Evolutionary conservation across 2,329 filamentous ascomycete species (phyloP).

Genomic region (Neofusicoccum cordaticola): DNA sequence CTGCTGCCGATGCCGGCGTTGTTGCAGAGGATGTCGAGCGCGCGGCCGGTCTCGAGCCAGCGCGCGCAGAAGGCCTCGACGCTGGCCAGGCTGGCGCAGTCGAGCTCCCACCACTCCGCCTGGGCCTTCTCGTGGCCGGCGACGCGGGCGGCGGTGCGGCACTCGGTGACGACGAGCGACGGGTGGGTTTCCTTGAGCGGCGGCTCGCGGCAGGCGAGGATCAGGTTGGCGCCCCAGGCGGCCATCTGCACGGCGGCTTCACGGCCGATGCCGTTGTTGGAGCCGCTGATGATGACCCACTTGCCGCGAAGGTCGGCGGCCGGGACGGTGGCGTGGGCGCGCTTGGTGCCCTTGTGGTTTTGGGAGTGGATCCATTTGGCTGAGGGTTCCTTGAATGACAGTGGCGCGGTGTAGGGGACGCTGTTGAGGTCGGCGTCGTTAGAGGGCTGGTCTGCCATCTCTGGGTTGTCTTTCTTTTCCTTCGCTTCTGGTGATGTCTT

Average conservation of each 20-base stretch:
- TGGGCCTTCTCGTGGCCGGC: conserved; percentile 5
- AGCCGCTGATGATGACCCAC: conserved; percentile 22
- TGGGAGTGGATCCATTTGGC: conserved; percentile 13
- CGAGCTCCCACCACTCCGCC: conserved; percentile 30
- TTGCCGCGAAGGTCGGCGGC: conserved; percentile 18
- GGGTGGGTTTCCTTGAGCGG: conserved; percentile 26
- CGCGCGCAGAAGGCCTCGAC: conserved; percentile 28
- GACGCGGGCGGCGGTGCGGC: conserved; percentile 17
- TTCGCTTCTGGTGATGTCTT: too few relatives aligned
- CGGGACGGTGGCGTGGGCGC: conserved; percentile 1
- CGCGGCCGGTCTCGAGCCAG: conserved; percentile 25
- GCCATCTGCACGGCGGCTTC: conserved; percentile 27
- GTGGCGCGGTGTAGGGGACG: conserved; percentile 16
- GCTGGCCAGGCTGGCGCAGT: conserved; percentile 24
- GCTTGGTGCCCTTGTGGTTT: conserved; percentile 11
- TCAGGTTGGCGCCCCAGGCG: conserved; percentile 27
- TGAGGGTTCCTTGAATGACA: conserved; percentile 7
- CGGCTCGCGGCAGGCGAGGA: conserved; percentile 27
- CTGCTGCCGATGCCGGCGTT: conserved; percentile 29
- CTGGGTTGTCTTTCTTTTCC: neutral
- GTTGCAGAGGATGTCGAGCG: conserved; percentile 31
- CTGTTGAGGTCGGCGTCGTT: conserved; percentile 14
- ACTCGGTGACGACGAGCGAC: conserved; percentile 23
- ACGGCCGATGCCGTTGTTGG: conserved; percentile 28
- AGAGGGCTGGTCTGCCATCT: neutral